These are phyloP conservation scores for Colletotrichum sp. DNA, from an alignment of 2,329 filamentous ascomycete genomes.

Conservation along the genomic window DNA sequence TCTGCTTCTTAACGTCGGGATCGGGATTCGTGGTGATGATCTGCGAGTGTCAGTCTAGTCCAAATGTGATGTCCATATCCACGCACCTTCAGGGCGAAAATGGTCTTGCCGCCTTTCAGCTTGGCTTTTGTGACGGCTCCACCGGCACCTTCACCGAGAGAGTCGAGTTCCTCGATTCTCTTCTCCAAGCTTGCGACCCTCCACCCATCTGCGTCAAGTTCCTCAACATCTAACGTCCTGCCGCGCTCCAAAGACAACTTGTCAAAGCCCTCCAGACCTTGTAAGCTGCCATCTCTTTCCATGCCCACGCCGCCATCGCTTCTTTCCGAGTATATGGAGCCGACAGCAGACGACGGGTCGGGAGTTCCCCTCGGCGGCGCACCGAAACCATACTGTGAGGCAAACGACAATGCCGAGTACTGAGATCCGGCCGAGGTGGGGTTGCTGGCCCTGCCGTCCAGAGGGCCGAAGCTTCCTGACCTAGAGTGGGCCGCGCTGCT, in stretches of 20 bases:
- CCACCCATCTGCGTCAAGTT: slow-evolving; percentile 95
- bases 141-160: slow-evolving; percentile 91
- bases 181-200: slow-evolving; percentile 88
- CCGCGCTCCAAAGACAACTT: slow-evolving; percentile 83
- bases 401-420: slow-evolving; percentile 83
- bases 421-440: slow-evolving; percentile 88
- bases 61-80: neutral
- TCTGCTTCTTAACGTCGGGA: slow-evolving; percentile 97
- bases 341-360: slow-evolving; percentile 88
- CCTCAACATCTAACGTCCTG: slow-evolving; percentile 85
- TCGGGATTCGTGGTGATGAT: slow-evolving; percentile 98
- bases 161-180: slow-evolving; percentile 86
- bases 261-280: slow-evolving; percentile 78
- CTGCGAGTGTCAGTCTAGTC: slow-evolving; percentile 45
- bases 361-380: slow-evolving; percentile 71
- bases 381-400: slow-evolving; percentile 72
- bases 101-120: slow-evolving; percentile 87
- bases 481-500: slow-evolving; percentile 79
- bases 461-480: slow-evolving; percentile 80
- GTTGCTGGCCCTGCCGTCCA: slow-evolving; percentile 78
- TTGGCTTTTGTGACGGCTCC: slow-evolving; percentile 92
- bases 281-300: slow-evolving; percentile 83
- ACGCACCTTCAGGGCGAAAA: slow-evolving; percentile 91
- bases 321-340: slow-evolving; percentile 81
- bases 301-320: slow-evolving; percentile 77